Base-by-base conservation (phyloP, 169 alveolate species). In the Plasmodium ovale region DNA sequence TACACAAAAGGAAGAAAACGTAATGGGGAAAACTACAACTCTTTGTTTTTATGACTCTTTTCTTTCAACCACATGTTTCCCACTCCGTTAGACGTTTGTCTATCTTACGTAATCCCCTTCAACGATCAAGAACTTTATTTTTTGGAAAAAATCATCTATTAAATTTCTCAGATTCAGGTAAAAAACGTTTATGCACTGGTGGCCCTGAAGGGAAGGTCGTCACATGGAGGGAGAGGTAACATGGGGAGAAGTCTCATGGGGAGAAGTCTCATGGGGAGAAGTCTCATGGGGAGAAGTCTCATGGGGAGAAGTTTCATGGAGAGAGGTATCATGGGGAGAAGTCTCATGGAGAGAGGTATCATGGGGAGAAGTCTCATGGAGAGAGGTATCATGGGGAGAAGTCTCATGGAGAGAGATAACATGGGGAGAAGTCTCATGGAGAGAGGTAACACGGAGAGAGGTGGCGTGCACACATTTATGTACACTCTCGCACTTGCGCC, bases 101-200 rank as follows among this genome's bases (percentile, higher is more conserved):
- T 35, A 44, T 23, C 68, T 77, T 62, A 77, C 88, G 12, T 77
- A 77, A 7, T 77, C 88, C 2, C 62, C 51, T 54, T 60, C 88
- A 65, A 77, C 1, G 10, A 60, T 49, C 25, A 77, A 54, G 53
- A 31, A 77, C 56, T 77, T 77, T 0, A 77, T 77, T 44, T 67
- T 62, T n/a, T 77, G 58, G 29, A 77, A 77, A 77, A 77, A 67
- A 53, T 77, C 60, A 3, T 77, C 77, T 31, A 77, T 47, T 27
- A 77, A 53, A 23, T 77, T 77, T 53, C 44, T 77, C 56, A 77
- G 7, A 31, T 77, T 77, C 4, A 77, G 25, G 39, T 77, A 77
- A 35, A 77, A 77, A 5, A 77, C 65, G 19, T 77, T 77, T 35
- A 77, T 77, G 3, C 65, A 27, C 29, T 77, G 71, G 16, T 77